Conservation (phyloP, 176 grass and related monocot genomes). For the Aegilops tauschii region DNA sequence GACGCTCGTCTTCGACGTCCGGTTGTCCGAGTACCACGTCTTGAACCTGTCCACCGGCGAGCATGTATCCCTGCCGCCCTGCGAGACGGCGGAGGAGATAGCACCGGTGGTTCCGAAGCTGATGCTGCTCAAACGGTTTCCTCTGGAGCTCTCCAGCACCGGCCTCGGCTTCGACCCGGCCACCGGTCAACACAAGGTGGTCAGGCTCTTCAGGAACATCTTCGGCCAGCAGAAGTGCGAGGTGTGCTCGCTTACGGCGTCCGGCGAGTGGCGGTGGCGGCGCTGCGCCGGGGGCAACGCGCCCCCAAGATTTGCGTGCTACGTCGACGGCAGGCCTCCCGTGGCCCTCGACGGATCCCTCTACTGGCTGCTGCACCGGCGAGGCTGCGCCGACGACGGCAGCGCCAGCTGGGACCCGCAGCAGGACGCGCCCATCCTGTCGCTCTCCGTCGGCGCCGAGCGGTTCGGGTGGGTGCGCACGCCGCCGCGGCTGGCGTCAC, state of each 20-base stretch:
- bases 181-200: slow-evolving; percentile 7
- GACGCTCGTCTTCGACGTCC: neutral
- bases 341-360: neutral
- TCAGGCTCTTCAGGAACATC: slow-evolving; percentile 5
- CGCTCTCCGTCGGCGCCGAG: neutral
- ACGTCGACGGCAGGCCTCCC: neutral
- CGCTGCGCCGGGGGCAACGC: neutral
- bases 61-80: neutral
- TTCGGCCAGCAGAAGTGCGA: neutral
- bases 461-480: neutral
- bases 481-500: neutral
- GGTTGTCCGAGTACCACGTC: neutral
- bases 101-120: neutral
- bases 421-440: neutral
- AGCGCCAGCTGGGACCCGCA: neutral
- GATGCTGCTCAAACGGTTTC: too few relatives aligned
- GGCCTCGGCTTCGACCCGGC: slow-evolving; percentile 11
- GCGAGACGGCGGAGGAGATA: neutral
- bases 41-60: slow-evolving; percentile 12
- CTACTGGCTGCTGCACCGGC: neutral
- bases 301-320: neutral
- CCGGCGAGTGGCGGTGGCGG: neutral
- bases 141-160: neutral
- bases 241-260: neutral
- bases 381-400: neutral